Evolutionary conservation across 2,329 filamentous ascomycete genomes (phyloP).

Genomic region (Colletotrichum sansevieriae): DNA sequence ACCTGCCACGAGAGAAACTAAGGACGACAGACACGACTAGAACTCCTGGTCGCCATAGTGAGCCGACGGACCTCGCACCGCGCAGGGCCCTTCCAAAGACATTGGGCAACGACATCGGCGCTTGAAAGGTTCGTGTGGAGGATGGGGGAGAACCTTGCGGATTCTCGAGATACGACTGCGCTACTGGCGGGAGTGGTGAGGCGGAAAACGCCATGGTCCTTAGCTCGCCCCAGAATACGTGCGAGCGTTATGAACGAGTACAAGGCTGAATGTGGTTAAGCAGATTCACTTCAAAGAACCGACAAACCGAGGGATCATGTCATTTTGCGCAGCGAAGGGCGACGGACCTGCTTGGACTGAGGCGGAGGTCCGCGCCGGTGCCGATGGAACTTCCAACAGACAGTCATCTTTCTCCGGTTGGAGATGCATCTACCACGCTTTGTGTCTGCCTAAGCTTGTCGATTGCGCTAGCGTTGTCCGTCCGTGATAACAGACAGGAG

Average conservation of each 20-base stretch:
- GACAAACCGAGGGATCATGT: neutral
- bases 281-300: neutral
- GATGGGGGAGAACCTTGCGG: neutral
- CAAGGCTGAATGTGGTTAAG: slow-evolving; percentile 5
- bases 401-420: neutral
- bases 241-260: neutral
- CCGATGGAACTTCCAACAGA: neutral
- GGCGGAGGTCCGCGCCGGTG: slow-evolving; percentile 11
- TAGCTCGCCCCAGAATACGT: neutral
- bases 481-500: neutral
- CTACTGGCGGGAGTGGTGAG: neutral
- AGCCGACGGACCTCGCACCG: neutral
- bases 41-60: neutral
- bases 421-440: slow-evolving; percentile 7
- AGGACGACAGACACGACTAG: neutral
- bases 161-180: neutral
- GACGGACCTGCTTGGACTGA: neutral
- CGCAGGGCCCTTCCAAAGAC: neutral
- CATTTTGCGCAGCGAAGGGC: neutral
- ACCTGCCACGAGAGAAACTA: neutral
- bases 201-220: slow-evolving; percentile 6
- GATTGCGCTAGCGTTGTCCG: neutral
- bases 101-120: neutral
- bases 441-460: neutral
- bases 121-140: slow-evolving; percentile 1